These are phyloP conservation scores for Toxoplasma gondii DNA, from an alignment of 169 alveolate species.

Conservation along the genomic window DNA sequence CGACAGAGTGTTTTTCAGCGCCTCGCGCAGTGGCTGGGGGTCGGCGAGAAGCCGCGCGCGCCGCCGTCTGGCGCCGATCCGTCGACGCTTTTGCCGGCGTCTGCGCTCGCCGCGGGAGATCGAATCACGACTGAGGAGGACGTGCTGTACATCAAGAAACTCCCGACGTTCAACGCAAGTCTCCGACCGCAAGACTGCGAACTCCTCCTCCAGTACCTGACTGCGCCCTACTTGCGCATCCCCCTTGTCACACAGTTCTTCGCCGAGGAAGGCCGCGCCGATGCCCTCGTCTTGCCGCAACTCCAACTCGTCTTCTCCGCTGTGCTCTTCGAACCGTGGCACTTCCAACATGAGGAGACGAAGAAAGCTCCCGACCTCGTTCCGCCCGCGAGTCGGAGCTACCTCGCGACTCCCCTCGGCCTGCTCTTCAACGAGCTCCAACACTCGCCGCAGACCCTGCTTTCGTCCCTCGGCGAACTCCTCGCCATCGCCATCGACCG, in stretches of 20 bases:
- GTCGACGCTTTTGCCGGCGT: constrained; percentile 43
- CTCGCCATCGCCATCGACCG: constrained; percentile 71
- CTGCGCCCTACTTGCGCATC: constrained; percentile 74
- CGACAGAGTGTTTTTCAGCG: constrained; percentile 1
- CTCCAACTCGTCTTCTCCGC: constrained; percentile 73
- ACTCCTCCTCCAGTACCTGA: constrained; percentile 72
- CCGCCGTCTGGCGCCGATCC: constrained; percentile 61
- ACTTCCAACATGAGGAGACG: constrained; percentile 26
- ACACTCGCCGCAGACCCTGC: constrained; percentile 66
- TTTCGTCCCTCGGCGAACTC: constrained; percentile 60
- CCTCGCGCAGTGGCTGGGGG: constrained; percentile 42
- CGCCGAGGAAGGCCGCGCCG: constrained; percentile 68
- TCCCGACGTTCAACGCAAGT: constrained; percentile 68
- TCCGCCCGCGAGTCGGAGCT: constrained; percentile 52
- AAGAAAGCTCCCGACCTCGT: constrained; percentile 30
- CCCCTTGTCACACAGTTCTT: constrained; percentile 76
- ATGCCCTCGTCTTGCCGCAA: constrained; percentile 63
- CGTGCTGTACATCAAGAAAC: constrained; percentile 66
- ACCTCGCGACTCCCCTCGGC: constrained; percentile 71
- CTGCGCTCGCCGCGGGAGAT: constrained; percentile 11
- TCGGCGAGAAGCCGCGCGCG: constrained; percentile 45
- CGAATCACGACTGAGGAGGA: constrained; percentile 56
- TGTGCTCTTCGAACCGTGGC: constrained; percentile 71
- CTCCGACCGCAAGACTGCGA: constrained; percentile 69
- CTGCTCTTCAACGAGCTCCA: constrained; percentile 72